Percentiles rank a stretch among this genome's conserved stretches.
Conservation (phyloP, 1,284 basidiomycete species). For the Rhodotorula glutinis region DNA sequence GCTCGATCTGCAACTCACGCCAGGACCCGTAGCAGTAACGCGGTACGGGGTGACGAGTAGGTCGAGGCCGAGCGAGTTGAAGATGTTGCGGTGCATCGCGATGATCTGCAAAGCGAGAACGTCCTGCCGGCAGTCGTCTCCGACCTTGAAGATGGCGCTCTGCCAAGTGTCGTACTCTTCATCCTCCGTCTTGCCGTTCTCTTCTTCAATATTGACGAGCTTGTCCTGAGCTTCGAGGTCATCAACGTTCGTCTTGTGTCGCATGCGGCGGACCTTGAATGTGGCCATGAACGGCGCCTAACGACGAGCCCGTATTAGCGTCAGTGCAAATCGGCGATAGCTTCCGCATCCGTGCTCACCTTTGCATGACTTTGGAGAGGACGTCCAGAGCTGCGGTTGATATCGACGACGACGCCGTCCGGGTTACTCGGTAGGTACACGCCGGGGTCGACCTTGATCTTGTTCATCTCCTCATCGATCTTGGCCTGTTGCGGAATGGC, state of each 20-base stretch:
- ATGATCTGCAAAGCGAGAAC: slow-evolving; percentile 94
- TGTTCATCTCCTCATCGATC: slow-evolving; percentile 99
- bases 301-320: background rate
- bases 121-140: slow-evolving; percentile 98
- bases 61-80: slow-evolving; percentile 77
- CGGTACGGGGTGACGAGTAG: slow-evolving; percentile 95
- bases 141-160: slow-evolving; percentile 99
- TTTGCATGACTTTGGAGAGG: slow-evolving; percentile 98
- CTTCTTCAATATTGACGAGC: slow-evolving; percentile 32
- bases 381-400: slow-evolving; percentile 93
- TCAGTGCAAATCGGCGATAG: slow-evolving; percentile 3
- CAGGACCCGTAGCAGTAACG: slow-evolving; percentile 94
- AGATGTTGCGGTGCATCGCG: slow-evolving; percentile 99
- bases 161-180: slow-evolving; percentile 90
- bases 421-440: slow-evolving; percentile 98
- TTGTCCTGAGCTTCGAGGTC: slow-evolving; percentile 60
- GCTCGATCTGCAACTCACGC: too few species aligned
- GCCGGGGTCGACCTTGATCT: slow-evolving; percentile 85
- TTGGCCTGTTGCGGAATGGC: slow-evolving; percentile 52
- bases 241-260: slow-evolving; percentile 37
- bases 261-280: slow-evolving; percentile 75
- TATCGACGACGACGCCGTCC: slow-evolving; percentile 90
- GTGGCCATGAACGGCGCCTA: slow-evolving; percentile 99
- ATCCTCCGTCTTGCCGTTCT: slow-evolving; percentile 48
- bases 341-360: slow-evolving; percentile 51